A percentile compares a stretch with the other conserved stretches of the same genome.
Evolutionary conservation across 495 filamentous ascomycete genomes (phyloP).

Genomic region (Aspergillus kassunensis): DNA sequence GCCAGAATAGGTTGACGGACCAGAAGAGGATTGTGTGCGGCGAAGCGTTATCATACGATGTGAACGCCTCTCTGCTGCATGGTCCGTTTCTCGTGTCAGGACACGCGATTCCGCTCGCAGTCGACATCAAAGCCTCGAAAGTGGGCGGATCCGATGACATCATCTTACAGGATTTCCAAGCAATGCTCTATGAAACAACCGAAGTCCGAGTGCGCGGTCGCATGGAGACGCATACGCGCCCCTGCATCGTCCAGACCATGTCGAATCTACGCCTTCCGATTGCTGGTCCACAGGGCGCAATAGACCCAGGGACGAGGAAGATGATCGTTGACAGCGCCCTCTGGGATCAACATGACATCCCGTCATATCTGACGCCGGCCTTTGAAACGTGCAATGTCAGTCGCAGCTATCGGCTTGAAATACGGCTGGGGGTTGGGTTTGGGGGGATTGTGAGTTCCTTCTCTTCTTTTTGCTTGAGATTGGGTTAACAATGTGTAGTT

Average conservation of each 20-base stretch:
- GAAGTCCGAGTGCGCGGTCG: background rate
- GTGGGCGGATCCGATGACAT: background rate
- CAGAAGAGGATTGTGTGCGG: background rate
- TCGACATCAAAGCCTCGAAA: background rate
- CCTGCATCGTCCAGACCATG: conserved; percentile 10
- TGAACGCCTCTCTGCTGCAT: conserved; percentile 1
- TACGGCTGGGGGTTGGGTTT: conserved; percentile 11
- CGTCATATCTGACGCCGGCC: background rate
- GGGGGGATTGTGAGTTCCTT: background rate
- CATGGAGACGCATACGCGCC: background rate
- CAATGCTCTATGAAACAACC: conserved; percentile 14
- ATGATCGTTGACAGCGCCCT: background rate
- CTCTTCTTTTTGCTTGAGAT: background rate
- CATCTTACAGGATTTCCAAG: conserved; percentile 11
- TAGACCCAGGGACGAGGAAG: no score
- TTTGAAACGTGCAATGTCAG: conserved; percentile 17
- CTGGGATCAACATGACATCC: conserved; percentile 4
- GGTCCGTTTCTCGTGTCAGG: conserved; percentile 4
- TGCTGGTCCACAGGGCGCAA: background rate
- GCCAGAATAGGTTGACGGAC: background rate
- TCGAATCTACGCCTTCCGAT: conserved; percentile 1
- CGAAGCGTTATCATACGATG: background rate
- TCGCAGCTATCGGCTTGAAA: conserved; percentile 10
- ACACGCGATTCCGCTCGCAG: background rate
- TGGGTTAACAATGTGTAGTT: background rate